These are phyloP conservation scores for Phytophthora quininea DNA, from an alignment of 352 stramenopile species.

Conservation along the genomic window DNA sequence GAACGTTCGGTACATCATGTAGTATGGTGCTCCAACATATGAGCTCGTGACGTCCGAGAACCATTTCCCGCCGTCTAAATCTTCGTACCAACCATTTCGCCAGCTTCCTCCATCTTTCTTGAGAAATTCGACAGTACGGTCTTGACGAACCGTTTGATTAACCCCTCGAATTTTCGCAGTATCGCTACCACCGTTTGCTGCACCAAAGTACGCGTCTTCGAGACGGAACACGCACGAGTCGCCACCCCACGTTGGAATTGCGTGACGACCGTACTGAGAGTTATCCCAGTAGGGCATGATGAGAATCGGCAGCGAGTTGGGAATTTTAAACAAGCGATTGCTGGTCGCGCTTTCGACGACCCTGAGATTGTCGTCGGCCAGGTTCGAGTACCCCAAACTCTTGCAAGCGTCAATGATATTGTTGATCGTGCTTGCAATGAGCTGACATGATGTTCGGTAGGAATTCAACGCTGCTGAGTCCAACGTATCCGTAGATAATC, in stretches of 20 bases:
- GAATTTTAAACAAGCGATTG: constrained; percentile 4
- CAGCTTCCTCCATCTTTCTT: constrained; percentile 14
- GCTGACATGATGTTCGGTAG: constrained; percentile 3
- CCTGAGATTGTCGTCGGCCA: constrained; percentile 7
- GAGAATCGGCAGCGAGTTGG: constrained; percentile 14
- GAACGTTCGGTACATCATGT: constrained; percentile 26
- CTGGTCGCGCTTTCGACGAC: constrained; percentile 7
- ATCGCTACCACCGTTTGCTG: background rate
- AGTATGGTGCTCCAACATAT: constrained; percentile 9
- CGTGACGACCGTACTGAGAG: background rate
- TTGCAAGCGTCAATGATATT: constrained; percentile 9
- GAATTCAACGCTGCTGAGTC: constrained; percentile 5
- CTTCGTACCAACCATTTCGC: constrained; percentile 37
- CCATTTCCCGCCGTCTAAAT: constrained; percentile 26
- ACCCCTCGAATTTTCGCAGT: constrained; percentile 11
- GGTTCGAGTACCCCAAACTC: constrained; percentile 14
- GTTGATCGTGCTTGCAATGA: constrained; percentile 12
- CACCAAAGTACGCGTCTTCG: constrained; percentile 8
- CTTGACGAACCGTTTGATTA: constrained; percentile 20
- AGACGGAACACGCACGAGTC: constrained; percentile 19
- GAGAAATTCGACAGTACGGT: constrained; percentile 23
- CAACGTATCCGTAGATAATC: background rate
- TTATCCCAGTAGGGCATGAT: constrained; percentile 24
- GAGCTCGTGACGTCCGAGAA: constrained; percentile 36
- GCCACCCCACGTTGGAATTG: constrained; percentile 15